Percentiles rank a stretch among this genome's conserved stretches.
Evolutionary conservation across 164 flowering plant genomes (phyloP).

Genomic region (Vitis riparia): DNA sequence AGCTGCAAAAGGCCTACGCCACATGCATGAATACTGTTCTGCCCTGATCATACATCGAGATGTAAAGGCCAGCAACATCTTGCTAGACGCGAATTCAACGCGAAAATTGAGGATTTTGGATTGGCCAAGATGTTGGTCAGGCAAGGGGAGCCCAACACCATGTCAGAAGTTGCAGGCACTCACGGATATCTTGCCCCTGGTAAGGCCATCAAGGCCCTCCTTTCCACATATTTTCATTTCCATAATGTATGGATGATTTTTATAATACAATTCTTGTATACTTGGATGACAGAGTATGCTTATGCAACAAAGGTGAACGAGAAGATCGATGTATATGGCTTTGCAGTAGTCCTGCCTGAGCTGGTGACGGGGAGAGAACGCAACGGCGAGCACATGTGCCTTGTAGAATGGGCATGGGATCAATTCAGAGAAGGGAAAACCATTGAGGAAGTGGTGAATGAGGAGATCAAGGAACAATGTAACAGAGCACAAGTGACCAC

Average conservation of each 20-base stretch:
- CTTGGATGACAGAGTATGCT: conserved; percentile 60
- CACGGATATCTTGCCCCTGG: conserved; percentile 94
- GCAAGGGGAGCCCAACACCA: conserved; percentile 48
- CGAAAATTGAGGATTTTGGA: conserved; percentile 83
- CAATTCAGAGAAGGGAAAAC: conserved; percentile 42
- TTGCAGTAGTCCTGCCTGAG: conserved; percentile 84
- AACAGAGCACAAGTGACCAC: conserved; percentile 50
- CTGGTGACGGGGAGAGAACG: conserved; percentile 73
- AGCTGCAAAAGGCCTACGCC: conserved; percentile 83
- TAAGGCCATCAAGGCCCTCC: conserved; percentile 15
- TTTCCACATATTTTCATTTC: no score
- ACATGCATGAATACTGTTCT: conserved; percentile 85
- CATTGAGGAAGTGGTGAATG: conserved; percentile 41
- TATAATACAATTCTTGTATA: not conserved
- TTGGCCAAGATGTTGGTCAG: conserved; percentile 62
- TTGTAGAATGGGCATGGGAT: conserved; percentile 81
- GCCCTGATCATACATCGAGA: conserved; percentile 83
- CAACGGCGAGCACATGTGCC: conserved; percentile 37
- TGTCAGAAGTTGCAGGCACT: conserved; percentile 81
- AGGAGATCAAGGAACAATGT: conserved; percentile 40
- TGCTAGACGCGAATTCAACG: conserved; percentile 73
- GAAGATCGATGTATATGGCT: conserved; percentile 81
- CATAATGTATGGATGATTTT: no score
- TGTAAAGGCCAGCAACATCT: conserved; percentile 83
- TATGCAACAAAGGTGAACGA: conserved; percentile 64